These are phyloP conservation scores for Piper longum DNA, from an alignment of 164 flowering plant species.

Conservation along the genomic window DNA sequence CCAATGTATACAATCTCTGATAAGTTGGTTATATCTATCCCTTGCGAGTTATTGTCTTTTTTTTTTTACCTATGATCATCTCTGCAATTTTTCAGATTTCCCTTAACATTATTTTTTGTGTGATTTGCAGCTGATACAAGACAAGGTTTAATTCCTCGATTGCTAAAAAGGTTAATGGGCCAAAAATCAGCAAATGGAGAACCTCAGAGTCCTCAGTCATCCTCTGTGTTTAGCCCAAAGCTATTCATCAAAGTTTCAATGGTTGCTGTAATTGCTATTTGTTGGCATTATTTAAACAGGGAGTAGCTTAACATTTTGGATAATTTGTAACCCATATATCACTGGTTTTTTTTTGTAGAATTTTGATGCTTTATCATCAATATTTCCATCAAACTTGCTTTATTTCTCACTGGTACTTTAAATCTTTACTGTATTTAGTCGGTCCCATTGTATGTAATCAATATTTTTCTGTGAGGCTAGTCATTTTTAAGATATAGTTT, in stretches of 20 bases:
- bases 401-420: no score
- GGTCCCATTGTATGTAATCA: no score
- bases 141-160: conserved; percentile 22
- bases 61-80: no score
- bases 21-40: background rate
- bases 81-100: background rate
- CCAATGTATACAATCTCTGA: background rate
- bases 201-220: conserved; percentile 17
- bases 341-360: no score
- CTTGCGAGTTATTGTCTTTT: background rate
- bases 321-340: no score
- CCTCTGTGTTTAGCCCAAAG: conserved; percentile 26
- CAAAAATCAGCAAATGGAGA: conserved; percentile 16
- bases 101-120: background rate
- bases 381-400: no score
- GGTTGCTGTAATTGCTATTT: conserved; percentile 54
- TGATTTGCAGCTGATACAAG: conserved; percentile 32
- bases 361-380: no score
- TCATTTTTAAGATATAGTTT: no score
- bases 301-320: background rate
- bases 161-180: conserved; percentile 47
- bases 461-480: no score
- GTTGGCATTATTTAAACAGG: conserved; percentile 52
- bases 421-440: no score
- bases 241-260: conserved; percentile 39